Evolutionary conservation across 352 stramenopile genomes (phyloP), one percentile per base, ranked within the genome.

Genomic region (Pythium pyrilobum): DNA sequence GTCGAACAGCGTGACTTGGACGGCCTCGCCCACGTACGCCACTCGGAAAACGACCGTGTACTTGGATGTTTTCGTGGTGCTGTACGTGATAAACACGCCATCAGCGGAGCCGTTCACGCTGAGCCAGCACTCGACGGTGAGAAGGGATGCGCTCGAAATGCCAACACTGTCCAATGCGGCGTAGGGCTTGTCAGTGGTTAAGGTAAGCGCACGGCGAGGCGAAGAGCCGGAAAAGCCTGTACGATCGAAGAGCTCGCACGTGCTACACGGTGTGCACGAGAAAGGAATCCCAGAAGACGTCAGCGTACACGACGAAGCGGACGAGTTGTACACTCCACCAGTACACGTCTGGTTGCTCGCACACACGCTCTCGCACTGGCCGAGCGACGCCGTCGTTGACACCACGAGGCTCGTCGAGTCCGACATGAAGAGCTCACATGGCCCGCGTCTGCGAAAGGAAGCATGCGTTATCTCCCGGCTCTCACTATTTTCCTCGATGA

Each of bases 41-140:
- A 72, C 10, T 28, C 42, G 5, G 36, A 67, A 47, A 2, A 62
- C 2, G 1, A 51, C 41, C 3, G 20, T 59, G 15, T 31, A 23
- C 39, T 62, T 65, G 8, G 23, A 43, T 0, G 34, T 39, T 28
- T 67, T 60, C 3, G 16, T 47, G 4, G 40, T 59, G 2, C 43
- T 29, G 25, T 70, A 71, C 12, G 68, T 69, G 42, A 73, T 34
- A 18, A 73, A 53, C 10, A 48, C n/a, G 10, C 64, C 64, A 31
- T 71, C 62, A 5, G 53, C 55, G 9, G 48, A 20, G 11, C 43
- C 49, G 27, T 41, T 55, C 5, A 58, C 3, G 1, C 50, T 24
- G 9, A 74, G 2, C 68, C 68, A 77, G 20, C 29, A 62, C 33
- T 74, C 64, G 1, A 77, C 8, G 4, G 61, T 72, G 4, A 71